phyloP scores from a whole-genome alignment of 495 filamentous ascomycete species.

The Aspergillus biplanus region DNA sequence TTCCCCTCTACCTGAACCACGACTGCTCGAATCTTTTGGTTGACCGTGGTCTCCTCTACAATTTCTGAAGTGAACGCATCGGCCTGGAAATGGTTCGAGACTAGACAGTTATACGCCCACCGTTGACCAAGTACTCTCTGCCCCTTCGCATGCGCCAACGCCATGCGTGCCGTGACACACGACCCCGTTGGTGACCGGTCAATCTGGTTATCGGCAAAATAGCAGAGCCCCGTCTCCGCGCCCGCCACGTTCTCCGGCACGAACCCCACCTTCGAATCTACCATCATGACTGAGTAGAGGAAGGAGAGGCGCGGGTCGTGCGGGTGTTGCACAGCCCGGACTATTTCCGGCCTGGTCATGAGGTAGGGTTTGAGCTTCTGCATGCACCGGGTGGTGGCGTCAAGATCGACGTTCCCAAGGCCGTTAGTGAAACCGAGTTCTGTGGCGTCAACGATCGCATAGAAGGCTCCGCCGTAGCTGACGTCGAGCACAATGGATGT shows the following conservation, averaged over 20 bases:
- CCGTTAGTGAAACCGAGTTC: slow-evolving; percentile 29
- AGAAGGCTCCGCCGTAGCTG: slow-evolving; percentile 35
- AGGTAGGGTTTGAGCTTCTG: slow-evolving; percentile 27
- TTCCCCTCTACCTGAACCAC: slow-evolving; percentile 23
- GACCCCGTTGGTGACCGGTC: slow-evolving; percentile 34
- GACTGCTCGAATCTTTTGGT: slow-evolving; percentile 5
- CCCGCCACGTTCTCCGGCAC: slow-evolving; percentile 17
- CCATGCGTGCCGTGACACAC: slow-evolving; percentile 29
- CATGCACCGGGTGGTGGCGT: slow-evolving; percentile 16
- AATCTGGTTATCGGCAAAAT: slow-evolving; percentile 32
- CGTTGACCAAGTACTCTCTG: slow-evolving; percentile 15
- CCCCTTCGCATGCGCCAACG: slow-evolving; percentile 27
- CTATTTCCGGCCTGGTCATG: slow-evolving; percentile 17
- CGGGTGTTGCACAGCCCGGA: slow-evolving; percentile 22
- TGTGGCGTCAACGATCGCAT: slow-evolving; percentile 24
- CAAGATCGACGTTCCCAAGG: slow-evolving; percentile 21
- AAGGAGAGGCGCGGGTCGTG: slow-evolving; percentile 27
- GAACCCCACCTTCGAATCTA: slow-evolving; percentile 19
- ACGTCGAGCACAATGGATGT: slow-evolving; percentile 23
- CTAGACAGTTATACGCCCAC: slow-evolving; percentile 35
- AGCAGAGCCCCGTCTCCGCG: slow-evolving; percentile 29
- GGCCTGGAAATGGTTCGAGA: slow-evolving; percentile 27
- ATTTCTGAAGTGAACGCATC: slow-evolving; percentile 24
- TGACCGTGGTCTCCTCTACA: slow-evolving; percentile 11
- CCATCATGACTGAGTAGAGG: slow-evolving; percentile 34